These are phyloP conservation scores for Aspergillus asperescens DNA, from an alignment of 495 filamentous ascomycete species.

Conservation along the genomic window DNA sequence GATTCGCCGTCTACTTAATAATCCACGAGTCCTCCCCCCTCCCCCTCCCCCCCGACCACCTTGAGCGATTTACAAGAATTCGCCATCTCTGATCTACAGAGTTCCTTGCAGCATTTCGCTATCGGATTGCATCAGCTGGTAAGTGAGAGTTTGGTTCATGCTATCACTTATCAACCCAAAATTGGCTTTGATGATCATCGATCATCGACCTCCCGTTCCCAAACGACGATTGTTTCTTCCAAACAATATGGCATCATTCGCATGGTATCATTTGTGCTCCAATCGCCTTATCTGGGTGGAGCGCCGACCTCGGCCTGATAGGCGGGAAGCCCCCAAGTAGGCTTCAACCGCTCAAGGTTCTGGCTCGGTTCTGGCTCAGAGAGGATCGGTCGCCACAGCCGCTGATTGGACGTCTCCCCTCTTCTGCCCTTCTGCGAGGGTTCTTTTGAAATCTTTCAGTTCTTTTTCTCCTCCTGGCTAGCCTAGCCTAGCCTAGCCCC, in stretches of 20 bases:
- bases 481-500: background rate
- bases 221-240: too few relatives aligned
- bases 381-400: constrained; percentile 19
- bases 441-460: background rate
- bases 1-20: constrained; percentile 6
- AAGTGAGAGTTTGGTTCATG: constrained; percentile 2
- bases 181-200: background rate
- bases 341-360: background rate
- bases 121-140: constrained; percentile 11
- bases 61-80: constrained; percentile 14
- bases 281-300: constrained; percentile 12
- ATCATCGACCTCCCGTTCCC: too few relatives aligned
- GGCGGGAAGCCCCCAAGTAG: too few relatives aligned
- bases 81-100: background rate
- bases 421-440: constrained; percentile 1
- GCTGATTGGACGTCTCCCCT: constrained; percentile 7
- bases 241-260: constrained; percentile 10
- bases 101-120: constrained; percentile 3
- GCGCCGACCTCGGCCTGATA: constrained; percentile 17
- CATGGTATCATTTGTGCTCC: too few relatives aligned
- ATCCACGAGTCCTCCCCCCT: too few relatives aligned
- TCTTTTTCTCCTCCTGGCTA: constrained; percentile 1
- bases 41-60: background rate
- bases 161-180: background rate
- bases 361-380: constrained; percentile 12